Evolutionary conservation across 108 stramenopile genomes (phyloP), one percentile per base, ranked within the genome.

Genomic region (Parietichytrium sp.): DNA sequence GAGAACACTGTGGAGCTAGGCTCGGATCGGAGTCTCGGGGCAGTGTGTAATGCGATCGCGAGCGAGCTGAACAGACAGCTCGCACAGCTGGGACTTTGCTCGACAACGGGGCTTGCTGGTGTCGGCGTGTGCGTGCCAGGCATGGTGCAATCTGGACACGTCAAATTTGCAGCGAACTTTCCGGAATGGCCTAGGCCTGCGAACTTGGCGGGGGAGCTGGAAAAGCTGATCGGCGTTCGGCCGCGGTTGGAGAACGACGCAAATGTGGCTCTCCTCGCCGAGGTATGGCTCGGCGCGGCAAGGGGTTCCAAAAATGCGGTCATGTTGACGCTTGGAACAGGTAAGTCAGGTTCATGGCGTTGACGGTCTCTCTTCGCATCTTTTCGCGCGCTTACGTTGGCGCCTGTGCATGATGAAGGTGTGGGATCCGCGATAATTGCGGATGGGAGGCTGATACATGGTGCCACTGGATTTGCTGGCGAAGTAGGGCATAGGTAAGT

Each of bases 41-140:
- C n/a, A n/a, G n/a, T n/a, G n/a, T n/a, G n/a, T n/a, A n/a, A n/a
- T n/a, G n/a, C n/a, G n/a, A n/a, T n/a, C n/a, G n/a, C n/a, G n/a
- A n/a, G n/a, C n/a, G n/a, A n/a, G n/a, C n/a, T n/a, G n/a, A n/a
- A n/a, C n/a, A n/a, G n/a, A n/a, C n/a, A n/a, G n/a, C n/a, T n/a
- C n/a, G n/a, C n/a, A n/a, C n/a, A n/a, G n/a, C n/a, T n/a, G n/a
- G n/a, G n/a, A n/a, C n/a, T n/a, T n/a, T n/a, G n/a, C n/a, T n/a
- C n/a, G n/a, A n/a, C n/a, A n/a, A n/a, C n/a, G n/a, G n/a, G n/a
- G 15, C 61, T 72, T 0, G 61, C 36, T n/a, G 61, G 61, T n/a
- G 42, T 72, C 42, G 61, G 61, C 29, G 1, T 72, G n/a, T 72
- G 61, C 42, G 61, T 72, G n/a, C 61, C 61, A 45, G 61, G 61